These are phyloP conservation scores for Prototheca wickerhamii DNA, from an alignment of 163 green algal genomes.

Conservation along the genomic window DNA sequence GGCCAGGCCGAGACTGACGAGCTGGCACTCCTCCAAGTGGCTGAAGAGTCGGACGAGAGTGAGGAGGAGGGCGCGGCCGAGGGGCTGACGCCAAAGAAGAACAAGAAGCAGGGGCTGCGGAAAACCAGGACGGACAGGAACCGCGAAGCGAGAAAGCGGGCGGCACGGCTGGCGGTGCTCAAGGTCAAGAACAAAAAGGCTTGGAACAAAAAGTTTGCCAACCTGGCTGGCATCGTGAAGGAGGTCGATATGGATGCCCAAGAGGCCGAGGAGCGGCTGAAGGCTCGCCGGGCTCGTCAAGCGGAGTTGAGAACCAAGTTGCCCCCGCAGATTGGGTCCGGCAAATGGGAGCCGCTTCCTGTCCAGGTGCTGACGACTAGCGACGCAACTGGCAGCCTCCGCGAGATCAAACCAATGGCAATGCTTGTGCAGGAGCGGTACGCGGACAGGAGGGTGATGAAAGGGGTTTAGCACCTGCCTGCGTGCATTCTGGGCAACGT, in stretches of 20 bases:
- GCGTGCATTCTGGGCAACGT: background rate
- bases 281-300: conserved; percentile 5
- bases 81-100: conserved; percentile 3
- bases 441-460: background rate
- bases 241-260: conserved; percentile 19
- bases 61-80: background rate
- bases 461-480: background rate
- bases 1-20: conserved; percentile 27
- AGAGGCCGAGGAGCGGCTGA: conserved; percentile 6
- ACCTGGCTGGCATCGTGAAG: background rate
- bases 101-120: background rate
- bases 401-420: conserved; percentile 36
- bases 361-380: conserved; percentile 58
- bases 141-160: conserved; percentile 25
- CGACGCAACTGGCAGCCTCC: conserved; percentile 40
- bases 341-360: conserved; percentile 35
- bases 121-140: conserved; percentile 39
- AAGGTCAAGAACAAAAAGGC: conserved; percentile 10
- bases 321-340: background rate
- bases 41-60: conserved; percentile 11
- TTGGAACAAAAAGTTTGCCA: background rate
- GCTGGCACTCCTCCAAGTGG: conserved; percentile 28
- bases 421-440: conserved; percentile 46
- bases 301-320: background rate
- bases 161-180: conserved; percentile 30